These are phyloP conservation scores for Fusarium sp. DNA, from an alignment of 2,329 filamentous ascomycete genomes.

Conservation along the genomic window DNA sequence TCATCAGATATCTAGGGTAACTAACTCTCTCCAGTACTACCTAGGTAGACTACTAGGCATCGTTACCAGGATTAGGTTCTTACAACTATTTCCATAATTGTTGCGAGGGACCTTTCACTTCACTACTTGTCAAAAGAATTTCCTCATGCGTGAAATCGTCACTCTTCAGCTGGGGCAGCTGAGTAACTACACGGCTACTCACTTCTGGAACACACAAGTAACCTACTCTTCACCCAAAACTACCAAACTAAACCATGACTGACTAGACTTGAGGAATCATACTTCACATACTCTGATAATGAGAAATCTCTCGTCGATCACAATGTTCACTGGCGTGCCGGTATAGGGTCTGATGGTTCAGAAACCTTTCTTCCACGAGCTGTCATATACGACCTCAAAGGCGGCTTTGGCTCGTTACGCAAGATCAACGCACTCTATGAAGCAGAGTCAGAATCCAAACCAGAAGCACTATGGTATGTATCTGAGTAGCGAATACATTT, in stretches of 20 bases:
- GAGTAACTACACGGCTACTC: constrained; percentile 92
- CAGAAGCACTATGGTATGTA: constrained; percentile 51
- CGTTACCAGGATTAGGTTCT: not conserved
- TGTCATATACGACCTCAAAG: constrained; percentile 94
- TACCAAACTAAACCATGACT: not conserved
- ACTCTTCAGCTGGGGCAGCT: constrained; percentile 93
- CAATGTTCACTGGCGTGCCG: constrained; percentile 85
- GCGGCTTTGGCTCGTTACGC: constrained; percentile 87
- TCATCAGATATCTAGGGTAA: constrained; percentile 27
- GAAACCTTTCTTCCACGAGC: constrained; percentile 95
- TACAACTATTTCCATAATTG: not conserved
- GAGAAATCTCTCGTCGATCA: constrained; percentile 55
- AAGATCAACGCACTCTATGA: constrained; percentile 93
- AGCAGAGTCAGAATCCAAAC: constrained; percentile 52
- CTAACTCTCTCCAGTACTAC: too few species aligned
- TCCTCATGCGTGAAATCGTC: constrained; percentile 88
- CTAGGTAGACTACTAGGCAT: not conserved
- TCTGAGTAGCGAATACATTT: too few species aligned
- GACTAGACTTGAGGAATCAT: constrained; percentile 77
- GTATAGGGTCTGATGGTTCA: constrained; percentile 81
- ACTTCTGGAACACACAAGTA: constrained; percentile 97
- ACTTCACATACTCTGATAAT: constrained; percentile 85
- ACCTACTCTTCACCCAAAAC: not conserved
- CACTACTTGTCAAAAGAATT: not conserved
- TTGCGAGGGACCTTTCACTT: not conserved